Evolutionary conservation across 306 rosid species (phyloP).

Genomic region (Hylodesmum podocarpum): DNA sequence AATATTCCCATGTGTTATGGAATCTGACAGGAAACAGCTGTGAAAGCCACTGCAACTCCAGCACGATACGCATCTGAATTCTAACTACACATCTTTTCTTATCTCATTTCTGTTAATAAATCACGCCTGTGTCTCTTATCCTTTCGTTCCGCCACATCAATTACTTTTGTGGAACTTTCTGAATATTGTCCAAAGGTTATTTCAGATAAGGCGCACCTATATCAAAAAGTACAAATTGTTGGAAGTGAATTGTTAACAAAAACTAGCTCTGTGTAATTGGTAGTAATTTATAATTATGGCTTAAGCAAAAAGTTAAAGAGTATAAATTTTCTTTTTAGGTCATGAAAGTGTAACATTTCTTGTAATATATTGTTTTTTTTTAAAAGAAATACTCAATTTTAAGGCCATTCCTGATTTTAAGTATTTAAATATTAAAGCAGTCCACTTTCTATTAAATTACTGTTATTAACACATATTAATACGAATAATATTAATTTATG

Average conservation of each 20-base stretch:
- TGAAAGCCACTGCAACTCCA: neutral
- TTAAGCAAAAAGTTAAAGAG: neutral
- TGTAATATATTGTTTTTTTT: no score
- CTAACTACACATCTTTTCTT: neutral
- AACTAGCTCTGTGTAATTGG: neutral
- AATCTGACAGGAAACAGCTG: neutral
- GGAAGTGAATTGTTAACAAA: neutral
- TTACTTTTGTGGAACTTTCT: neutral
- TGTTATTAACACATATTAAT: no score
- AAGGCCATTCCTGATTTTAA: no score
- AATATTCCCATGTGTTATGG: neutral
- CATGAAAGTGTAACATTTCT: no score
- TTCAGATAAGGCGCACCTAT: neutral
- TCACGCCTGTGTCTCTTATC: neutral
- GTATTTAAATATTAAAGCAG: no score
- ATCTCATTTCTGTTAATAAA: neutral
- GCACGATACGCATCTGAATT: neutral
- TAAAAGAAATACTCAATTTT: no score
- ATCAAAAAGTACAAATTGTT: neutral
- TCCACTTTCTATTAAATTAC: no score
- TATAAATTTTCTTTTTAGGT: no score
- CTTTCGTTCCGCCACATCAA: neutral
- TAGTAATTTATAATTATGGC: neutral
- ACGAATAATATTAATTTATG: no score
- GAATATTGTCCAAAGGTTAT: neutral